These are phyloP conservation scores for Exobasidium cylindrosporum DNA, from an alignment of 1,284 basidiomycete genomes.

Conservation along the genomic window DNA sequence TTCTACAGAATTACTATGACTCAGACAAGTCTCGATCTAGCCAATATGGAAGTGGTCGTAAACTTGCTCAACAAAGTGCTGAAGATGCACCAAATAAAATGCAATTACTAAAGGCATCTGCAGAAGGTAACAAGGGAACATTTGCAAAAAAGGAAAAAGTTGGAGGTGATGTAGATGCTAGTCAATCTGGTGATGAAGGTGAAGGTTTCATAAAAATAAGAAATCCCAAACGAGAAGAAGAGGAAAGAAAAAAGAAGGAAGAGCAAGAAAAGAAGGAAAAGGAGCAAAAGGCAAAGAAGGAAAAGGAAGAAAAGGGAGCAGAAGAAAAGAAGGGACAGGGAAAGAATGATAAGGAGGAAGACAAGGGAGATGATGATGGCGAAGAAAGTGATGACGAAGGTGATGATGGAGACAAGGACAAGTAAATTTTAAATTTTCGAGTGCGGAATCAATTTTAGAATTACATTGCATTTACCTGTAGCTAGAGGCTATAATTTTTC, in stretches of 20 bases:
- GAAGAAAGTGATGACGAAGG: constrained; percentile 24
- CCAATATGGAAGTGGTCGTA: constrained; percentile 19
- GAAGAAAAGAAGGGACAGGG: constrained; percentile 16
- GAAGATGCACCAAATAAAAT: constrained; percentile 16
- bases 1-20: constrained; percentile 30
- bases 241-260: constrained; percentile 33
- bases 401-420: constrained; percentile 6
- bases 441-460: too few species aligned
- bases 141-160: constrained; percentile 30
- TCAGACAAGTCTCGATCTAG: constrained; percentile 13
- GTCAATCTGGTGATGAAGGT: constrained; percentile 27
- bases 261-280: constrained; percentile 21
- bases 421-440: too few species aligned
- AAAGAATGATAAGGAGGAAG: constrained; percentile 13
- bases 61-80: constrained; percentile 28
- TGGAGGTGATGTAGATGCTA: constrained; percentile 37
- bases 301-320: constrained; percentile 19
- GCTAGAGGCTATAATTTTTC: too few species aligned
- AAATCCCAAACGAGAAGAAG: constrained; percentile 39
- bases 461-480: too few species aligned
- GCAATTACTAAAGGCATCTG: constrained; percentile 31
- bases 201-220: constrained; percentile 38
- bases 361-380: constrained; percentile 13
- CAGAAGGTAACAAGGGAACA: constrained; percentile 34
- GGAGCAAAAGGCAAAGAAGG: constrained; percentile 20